phyloP scores from a whole-genome alignment of 495 filamentous ascomycete species.

The Pyronema domesticum region DNA sequence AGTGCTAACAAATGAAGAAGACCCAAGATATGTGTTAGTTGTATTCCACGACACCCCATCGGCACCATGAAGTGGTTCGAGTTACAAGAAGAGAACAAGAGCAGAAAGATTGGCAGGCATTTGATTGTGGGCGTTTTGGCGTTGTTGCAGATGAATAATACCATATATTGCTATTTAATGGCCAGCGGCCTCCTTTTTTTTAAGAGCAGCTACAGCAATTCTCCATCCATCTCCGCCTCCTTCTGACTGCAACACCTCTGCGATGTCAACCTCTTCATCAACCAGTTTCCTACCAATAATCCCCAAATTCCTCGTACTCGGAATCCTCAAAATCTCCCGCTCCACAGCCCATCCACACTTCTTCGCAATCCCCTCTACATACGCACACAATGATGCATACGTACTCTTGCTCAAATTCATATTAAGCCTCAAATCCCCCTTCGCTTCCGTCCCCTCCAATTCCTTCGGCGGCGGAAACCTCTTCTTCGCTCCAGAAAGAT shows the following conservation, averaged over 20 bases:
- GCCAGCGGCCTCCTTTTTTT: conserved; percentile 26
- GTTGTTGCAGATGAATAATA: conserved; percentile 1
- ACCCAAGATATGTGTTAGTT: conserved; percentile 20
- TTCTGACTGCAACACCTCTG: conserved; percentile 22
- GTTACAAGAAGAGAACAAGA: background rate
- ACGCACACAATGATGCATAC: conserved; percentile 58
- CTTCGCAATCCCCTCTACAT: conserved; percentile 44
- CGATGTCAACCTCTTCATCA: conserved; percentile 3
- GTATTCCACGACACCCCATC: conserved; percentile 24
- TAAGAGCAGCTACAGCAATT: conserved; percentile 36
- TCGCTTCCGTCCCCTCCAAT: conserved; percentile 26
- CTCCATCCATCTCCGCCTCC: conserved; percentile 39
- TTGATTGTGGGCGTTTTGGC: background rate
- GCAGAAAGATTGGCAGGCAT: background rate
- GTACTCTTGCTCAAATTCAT: conserved; percentile 32
- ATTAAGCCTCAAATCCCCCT: conserved; percentile 21
- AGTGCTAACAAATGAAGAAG: conserved; percentile 5
- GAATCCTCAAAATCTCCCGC: conserved; percentile 65
- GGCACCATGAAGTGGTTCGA: background rate
- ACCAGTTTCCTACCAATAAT: conserved; percentile 42
- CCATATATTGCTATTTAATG: conserved; percentile 23
- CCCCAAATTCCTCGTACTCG: conserved; percentile 72
- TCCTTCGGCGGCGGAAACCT: conserved; percentile 38
- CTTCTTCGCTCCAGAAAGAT: conserved; percentile 47
- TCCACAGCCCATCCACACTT: conserved; percentile 62